phyloP scores from a whole-genome alignment of 371 early-diverging fungal genomes.

The Actinomortierella ambigua region DNA sequence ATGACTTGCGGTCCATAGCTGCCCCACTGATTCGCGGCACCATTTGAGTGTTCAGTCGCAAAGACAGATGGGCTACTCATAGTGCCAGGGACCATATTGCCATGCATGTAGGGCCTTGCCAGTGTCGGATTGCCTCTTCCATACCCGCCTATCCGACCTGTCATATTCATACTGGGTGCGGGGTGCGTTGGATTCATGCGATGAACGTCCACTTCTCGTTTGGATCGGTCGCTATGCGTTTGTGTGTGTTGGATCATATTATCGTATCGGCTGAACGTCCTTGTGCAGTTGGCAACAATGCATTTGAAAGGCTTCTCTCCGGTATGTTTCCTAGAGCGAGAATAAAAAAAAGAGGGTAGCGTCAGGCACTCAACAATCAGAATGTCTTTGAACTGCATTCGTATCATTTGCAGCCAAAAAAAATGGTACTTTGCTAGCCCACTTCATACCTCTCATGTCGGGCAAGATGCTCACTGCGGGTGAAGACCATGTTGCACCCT shows the following conservation, averaged over 20 bases:
- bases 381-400: constrained; percentile 3
- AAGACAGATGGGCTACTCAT: too few species aligned
- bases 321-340: constrained; percentile 56
- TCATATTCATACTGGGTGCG: too few species aligned
- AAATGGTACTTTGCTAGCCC: neutral
- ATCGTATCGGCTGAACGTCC: constrained; percentile 64
- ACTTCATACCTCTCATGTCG: constrained; percentile 60
- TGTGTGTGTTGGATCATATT: constrained; percentile 72
- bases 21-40: too few species aligned
- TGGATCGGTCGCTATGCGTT: constrained; percentile 52
- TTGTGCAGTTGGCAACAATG: constrained; percentile 60
- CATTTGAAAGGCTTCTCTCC: constrained; percentile 69
- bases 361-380: neutral
- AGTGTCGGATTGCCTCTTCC: too few species aligned
- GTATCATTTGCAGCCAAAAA: neutral
- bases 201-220: constrained; percentile 13
- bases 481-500: constrained; percentile 63
- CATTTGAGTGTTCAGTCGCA: too few species aligned
- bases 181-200: too few species aligned
- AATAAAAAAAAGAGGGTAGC: constrained; percentile 6
- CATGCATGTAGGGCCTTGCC: too few species aligned
- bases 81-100: too few species aligned
- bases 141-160: too few species aligned
- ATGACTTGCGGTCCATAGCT: too few species aligned
- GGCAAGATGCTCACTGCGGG: constrained; percentile 65